These are phyloP conservation scores for Dichotomocladium elegans DNA, from an alignment of 371 early-diverging fungal genomes.

Conservation along the genomic window DNA sequence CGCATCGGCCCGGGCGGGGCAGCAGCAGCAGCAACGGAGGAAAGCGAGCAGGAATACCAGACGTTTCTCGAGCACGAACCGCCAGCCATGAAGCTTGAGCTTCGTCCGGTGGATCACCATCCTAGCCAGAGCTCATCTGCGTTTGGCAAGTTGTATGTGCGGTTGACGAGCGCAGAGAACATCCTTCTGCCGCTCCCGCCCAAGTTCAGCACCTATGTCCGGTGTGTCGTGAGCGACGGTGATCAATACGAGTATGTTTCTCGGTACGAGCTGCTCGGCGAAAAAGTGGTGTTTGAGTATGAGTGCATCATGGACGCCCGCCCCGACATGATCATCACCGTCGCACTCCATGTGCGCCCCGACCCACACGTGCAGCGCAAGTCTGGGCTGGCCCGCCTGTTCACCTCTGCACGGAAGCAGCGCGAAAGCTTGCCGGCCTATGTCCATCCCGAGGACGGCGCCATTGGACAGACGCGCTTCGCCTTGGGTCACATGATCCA, in stretches of 20 bases:
- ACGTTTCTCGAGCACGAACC: not conserved
- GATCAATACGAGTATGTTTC: slow-evolving; percentile 44
- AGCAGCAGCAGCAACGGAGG: not conserved
- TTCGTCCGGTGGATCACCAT: not conserved
- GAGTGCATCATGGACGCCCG: slow-evolving; percentile 38
- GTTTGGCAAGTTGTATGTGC: slow-evolving; percentile 39
- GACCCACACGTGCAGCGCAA: slow-evolving; percentile 35
- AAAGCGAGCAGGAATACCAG: not conserved
- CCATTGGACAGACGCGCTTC: slow-evolving; percentile 42
- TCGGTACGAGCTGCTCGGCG: slow-evolving; percentile 31
- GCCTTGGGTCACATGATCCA: slow-evolving; percentile 38
- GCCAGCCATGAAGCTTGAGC: not conserved
- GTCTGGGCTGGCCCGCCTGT: slow-evolving; percentile 26
- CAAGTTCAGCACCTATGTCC: slow-evolving; percentile 35
- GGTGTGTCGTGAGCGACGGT: slow-evolving; percentile 46
- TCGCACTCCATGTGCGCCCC: slow-evolving; percentile 42
- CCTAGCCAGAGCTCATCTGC: slow-evolving; percentile 1
- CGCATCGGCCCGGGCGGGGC: not conserved
- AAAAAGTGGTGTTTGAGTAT: slow-evolving; percentile 28
- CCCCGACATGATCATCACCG: slow-evolving; percentile 42
- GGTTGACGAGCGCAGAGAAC: slow-evolving; percentile 31
- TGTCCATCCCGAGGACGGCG: slow-evolving; percentile 40
- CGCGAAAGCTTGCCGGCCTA: slow-evolving; percentile 30
- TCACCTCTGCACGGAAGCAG: slow-evolving; percentile 27
- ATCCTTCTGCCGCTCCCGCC: slow-evolving; percentile 34